These are phyloP conservation scores for Candida sphagnicola DNA, from an alignment of 805 yeast species.

Conservation along the genomic window DNA sequence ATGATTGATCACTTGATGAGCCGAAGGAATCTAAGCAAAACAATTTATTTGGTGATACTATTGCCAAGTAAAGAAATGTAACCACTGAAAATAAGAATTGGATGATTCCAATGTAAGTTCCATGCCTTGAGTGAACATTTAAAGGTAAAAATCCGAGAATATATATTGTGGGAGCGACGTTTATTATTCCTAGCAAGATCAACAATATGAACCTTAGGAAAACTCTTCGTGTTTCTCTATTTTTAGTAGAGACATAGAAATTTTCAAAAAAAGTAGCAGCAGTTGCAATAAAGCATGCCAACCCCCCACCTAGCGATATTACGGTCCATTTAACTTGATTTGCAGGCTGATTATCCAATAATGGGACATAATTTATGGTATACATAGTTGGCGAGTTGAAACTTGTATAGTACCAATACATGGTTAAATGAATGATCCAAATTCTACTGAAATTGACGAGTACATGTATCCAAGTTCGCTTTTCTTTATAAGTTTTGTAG, in stretches of 20 bases:
- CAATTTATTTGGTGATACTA: conserved; percentile 20
- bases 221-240: conserved; percentile 18
- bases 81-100: conserved; percentile 27
- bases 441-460: conserved; percentile 48
- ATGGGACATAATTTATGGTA: conserved; percentile 38
- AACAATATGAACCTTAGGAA: conserved; percentile 13
- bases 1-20: conserved; percentile 6
- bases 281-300: conserved; percentile 31
- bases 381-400: conserved; percentile 49
- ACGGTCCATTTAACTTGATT: conserved; percentile 40
- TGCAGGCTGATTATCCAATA: conserved; percentile 42
- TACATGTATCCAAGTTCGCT: conserved; percentile 48
- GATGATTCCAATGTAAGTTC: conserved; percentile 17
- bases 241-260: conserved; percentile 22
- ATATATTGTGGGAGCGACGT: conserved; percentile 26
- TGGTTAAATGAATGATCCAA: conserved; percentile 49
- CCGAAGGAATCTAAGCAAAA: conserved; percentile 12
- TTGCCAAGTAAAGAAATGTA: conserved; percentile 25
- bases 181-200: conserved; percentile 14
- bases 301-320: conserved; percentile 43
- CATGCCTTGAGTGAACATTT: conserved; percentile 20
- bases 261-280: conserved; percentile 22
- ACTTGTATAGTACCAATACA: conserved; percentile 51
- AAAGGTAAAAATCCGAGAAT: conserved; percentile 21
- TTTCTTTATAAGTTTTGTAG: conserved; percentile 45